These are phyloP conservation scores for Ogataea paraovalis DNA, from an alignment of 805 yeast species.

Conservation along the genomic window DNA sequence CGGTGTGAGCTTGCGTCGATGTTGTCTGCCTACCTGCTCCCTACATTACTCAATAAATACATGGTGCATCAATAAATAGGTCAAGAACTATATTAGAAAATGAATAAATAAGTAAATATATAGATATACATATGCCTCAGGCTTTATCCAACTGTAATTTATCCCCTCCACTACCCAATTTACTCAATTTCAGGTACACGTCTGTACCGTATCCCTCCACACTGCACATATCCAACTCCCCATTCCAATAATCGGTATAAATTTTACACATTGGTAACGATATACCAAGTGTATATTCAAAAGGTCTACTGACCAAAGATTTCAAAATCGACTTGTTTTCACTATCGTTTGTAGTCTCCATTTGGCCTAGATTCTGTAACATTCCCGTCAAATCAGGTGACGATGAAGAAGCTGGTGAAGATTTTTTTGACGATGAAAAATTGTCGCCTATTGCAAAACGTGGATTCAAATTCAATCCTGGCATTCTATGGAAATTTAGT, in stretches of 20 bases:
- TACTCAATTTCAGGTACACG: conserved; percentile 72
- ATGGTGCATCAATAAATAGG: neutral
- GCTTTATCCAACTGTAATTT: conserved; percentile 72
- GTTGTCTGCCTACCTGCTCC: too few species aligned
- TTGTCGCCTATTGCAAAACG: conserved; percentile 22
- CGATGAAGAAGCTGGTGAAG: neutral
- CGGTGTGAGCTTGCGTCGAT: too few species aligned
- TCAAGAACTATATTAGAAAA: neutral
- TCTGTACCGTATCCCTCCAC: conserved; percentile 92
- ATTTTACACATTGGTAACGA: conserved; percentile 92
- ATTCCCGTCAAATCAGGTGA: conserved; percentile 20
- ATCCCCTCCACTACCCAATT: conserved; percentile 65
- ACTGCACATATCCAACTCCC: conserved; percentile 75
- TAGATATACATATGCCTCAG: conserved; percentile 3
- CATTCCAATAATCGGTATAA: conserved; percentile 96
- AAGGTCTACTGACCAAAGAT: conserved; percentile 66
- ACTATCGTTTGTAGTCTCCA: conserved; percentile 23
- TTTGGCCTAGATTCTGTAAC: conserved; percentile 28
- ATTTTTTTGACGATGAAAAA: conserved; percentile 10
- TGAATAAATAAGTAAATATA: neutral
- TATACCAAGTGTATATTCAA: conserved; percentile 72
- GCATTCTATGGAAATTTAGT: conserved; percentile 63
- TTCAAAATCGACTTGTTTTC: conserved; percentile 50
- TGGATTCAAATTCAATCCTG: conserved; percentile 47
- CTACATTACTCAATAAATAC: too few species aligned